These are phyloP conservation scores for Solanum chaucha DNA, from an alignment of 257 asterid genomes.

Conservation along the genomic window DNA sequence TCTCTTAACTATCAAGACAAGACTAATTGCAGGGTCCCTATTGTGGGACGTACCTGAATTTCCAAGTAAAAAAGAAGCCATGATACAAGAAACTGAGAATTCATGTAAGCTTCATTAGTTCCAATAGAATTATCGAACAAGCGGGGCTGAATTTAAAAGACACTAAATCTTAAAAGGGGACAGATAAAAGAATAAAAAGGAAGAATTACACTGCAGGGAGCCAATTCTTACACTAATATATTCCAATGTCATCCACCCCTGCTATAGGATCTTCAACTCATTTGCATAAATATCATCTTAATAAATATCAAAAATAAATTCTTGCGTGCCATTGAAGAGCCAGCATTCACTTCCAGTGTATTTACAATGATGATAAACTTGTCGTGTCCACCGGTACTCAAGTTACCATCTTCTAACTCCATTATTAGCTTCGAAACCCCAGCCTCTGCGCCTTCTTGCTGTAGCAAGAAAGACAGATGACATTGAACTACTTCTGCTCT, in stretches of 20 bases:
- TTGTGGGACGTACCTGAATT: not conserved
- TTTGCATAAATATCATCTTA: not conserved
- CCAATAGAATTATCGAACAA: not conserved
- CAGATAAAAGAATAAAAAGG: not conserved
- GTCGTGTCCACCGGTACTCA: not conserved
- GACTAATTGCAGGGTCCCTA: not conserved
- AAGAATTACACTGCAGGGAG: slow-evolving; percentile 5
- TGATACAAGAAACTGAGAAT: not conserved
- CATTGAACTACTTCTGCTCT: slow-evolving; percentile 15
- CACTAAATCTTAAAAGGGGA: not conserved
- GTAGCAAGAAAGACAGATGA: slow-evolving; percentile 39
- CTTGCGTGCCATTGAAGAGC: not conserved
- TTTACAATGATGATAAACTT: not conserved
- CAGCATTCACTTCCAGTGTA: not conserved
- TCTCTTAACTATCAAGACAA: not conserved
- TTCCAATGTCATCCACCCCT: not conserved
- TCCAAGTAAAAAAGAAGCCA: not conserved
- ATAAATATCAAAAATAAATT: not conserved
- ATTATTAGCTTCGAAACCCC: slow-evolving; percentile 30
- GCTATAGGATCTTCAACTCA: not conserved
- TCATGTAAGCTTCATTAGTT: not conserved
- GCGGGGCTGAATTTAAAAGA: not conserved
- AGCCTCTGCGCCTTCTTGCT: slow-evolving; percentile 38
- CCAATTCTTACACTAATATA: slow-evolving; percentile 1
- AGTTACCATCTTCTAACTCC: not conserved